A percentile compares a stretch with the other conserved stretches of the same genome.
Conservation (phyloP, 2,329 filamentous ascomycete genomes). For the Elsinoe necatrix region DNA sequence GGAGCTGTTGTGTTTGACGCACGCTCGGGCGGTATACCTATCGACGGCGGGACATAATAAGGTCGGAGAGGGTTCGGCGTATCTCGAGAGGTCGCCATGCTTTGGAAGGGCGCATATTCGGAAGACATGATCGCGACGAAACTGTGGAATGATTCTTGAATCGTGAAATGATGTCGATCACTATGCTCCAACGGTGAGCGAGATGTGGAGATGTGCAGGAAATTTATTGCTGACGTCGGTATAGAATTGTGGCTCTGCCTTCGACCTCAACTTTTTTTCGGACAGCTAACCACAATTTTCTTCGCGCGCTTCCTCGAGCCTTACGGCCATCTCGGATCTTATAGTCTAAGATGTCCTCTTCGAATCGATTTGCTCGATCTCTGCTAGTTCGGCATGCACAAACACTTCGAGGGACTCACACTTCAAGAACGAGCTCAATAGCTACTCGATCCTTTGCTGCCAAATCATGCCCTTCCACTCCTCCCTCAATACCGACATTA, state of each 20-base stretch:
- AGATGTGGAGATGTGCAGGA: not conserved
- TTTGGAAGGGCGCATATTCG: conserved; percentile 22
- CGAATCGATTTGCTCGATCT: not conserved
- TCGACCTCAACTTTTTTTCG: conserved; percentile 8
- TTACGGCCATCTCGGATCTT: not conserved
- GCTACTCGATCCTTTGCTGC: conserved; percentile 12
- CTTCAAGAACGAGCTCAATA: conserved; percentile 9
- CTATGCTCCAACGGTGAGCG: not conserved
- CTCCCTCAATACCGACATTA: not conserved
- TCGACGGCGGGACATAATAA: conserved; percentile 63
- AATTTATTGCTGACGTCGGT: conserved; percentile 11
- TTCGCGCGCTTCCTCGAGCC: not conserved
- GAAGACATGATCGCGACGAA: conserved; percentile 12
- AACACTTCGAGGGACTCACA: not conserved
- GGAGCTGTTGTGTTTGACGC: conserved; percentile 24
- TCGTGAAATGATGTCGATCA: conserved; percentile 8
- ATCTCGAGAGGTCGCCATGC: conserved; percentile 39
- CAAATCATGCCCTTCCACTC: conserved; percentile 8
- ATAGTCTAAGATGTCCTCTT: not conserved
- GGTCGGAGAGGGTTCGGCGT: conserved; percentile 57
- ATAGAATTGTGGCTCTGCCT: not conserved
- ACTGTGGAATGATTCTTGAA: conserved; percentile 12
- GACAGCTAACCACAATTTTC: not conserved
- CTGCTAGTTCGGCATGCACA: not conserved
- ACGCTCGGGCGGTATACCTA: conserved; percentile 47